Evolutionary conservation across 202 grass and related monocot species (phyloP).

Genomic region (Brachypodium distachyon): DNA sequence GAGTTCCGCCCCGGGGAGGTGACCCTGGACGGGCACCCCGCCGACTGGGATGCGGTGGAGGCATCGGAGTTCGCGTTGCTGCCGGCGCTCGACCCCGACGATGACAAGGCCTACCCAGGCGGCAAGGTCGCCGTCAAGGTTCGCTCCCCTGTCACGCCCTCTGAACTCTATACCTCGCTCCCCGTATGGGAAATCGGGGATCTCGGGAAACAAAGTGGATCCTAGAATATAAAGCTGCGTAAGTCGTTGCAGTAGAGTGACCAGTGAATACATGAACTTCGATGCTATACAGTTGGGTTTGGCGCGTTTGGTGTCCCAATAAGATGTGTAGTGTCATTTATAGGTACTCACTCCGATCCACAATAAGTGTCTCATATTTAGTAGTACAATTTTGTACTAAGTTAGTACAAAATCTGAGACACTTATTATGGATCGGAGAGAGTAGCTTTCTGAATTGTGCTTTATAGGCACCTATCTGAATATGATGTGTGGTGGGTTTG

Average conservation of each 20-base stretch:
- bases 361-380: too few relatives aligned
- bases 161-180: not conserved
- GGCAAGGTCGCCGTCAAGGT: slow-evolving; percentile 80
- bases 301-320: not conserved
- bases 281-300: not conserved
- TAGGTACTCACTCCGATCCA: too few relatives aligned
- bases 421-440: too few relatives aligned
- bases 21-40: slow-evolving; percentile 66
- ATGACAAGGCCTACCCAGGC: slow-evolving; percentile 74
- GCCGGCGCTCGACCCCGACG: slow-evolving; percentile 80
- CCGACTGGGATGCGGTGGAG: slow-evolving; percentile 73
- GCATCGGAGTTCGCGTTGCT: slow-evolving; percentile 70
- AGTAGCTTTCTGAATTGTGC: too few relatives aligned
- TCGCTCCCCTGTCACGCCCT: not conserved
- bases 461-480: not conserved
- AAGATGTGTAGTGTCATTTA: not conserved
- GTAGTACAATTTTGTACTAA: too few relatives aligned
- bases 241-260: not conserved
- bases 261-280: not conserved
- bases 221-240: not conserved
- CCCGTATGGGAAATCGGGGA: not conserved
- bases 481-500: not conserved
- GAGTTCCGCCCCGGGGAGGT: slow-evolving; percentile 73
- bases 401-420: too few relatives aligned
- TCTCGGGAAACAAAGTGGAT: not conserved